A percentile compares a stretch with the other conserved stretches of the same genome.
phyloP scores from a whole-genome alignment of 2,329 filamentous ascomycete species.

The Acrocalymma vagum region DNA sequence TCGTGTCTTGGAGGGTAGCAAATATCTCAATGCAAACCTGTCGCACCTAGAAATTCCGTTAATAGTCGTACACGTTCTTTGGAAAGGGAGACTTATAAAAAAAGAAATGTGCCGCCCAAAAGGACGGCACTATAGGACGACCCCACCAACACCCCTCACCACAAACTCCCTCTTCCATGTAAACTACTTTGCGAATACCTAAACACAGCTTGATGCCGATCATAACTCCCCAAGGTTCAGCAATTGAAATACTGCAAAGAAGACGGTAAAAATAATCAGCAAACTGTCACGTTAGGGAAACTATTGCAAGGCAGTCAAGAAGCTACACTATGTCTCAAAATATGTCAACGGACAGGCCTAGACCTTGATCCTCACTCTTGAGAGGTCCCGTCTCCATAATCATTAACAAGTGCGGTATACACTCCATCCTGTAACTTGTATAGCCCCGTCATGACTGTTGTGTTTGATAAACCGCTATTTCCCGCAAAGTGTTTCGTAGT shows the following conservation, averaged over 20 bases:
- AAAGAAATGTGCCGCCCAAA: constrained; percentile 36
- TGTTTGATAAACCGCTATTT: constrained; percentile 19
- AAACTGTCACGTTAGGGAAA: constrained; percentile 15
- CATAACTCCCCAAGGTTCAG: constrained; percentile 22
- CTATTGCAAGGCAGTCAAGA: constrained; percentile 12
- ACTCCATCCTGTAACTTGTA: too few relatives aligned
- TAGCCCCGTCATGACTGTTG: constrained; percentile 16
- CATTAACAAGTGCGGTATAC: constrained; percentile 16
- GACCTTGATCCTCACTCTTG: constrained; percentile 52
- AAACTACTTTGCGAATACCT: constrained; percentile 10
- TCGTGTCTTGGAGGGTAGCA: too few relatives aligned
- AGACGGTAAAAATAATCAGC: constrained; percentile 15
- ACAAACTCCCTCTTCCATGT: constrained; percentile 29
- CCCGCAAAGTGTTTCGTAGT: constrained; percentile 14
- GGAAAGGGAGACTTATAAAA: constrained; percentile 51
- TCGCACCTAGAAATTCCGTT: too few relatives aligned
- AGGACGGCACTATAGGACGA: constrained; percentile 27
- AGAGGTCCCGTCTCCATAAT: constrained; percentile 44
- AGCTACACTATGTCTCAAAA: constrained; percentile 20
- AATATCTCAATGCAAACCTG: too few relatives aligned
- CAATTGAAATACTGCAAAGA: constrained; percentile 26
- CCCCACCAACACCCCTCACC: constrained; percentile 21
- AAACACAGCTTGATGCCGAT: constrained; percentile 4
- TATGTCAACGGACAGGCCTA: constrained; percentile 46
- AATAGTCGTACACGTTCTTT: too few relatives aligned